These are phyloP conservation scores for Ophiocordyceps camponoti-floridani DNA, from an alignment of 2,329 filamentous ascomycete genomes.

Conservation along the genomic window DNA sequence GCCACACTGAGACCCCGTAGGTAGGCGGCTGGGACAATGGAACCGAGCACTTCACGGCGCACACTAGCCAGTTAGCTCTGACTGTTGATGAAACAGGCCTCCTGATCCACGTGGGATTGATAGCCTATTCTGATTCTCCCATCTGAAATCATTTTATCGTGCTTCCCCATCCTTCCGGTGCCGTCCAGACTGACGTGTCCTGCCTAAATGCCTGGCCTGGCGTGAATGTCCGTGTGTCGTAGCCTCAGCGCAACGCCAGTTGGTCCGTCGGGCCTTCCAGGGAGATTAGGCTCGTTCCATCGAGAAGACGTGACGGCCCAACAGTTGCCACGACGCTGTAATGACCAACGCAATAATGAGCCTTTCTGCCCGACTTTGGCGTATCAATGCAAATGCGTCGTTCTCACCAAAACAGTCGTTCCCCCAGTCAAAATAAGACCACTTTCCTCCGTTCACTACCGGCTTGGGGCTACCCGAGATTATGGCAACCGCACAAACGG, in stretches of 20 bases:
- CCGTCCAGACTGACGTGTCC: background rate
- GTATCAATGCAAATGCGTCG: background rate
- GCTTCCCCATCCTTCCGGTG: background rate
- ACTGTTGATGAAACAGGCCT: background rate
- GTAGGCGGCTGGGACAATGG: background rate
- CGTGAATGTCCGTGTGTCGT: background rate
- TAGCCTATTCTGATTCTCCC: background rate
- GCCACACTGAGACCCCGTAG: background rate
- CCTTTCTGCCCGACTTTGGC: no score
- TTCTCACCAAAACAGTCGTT: background rate
- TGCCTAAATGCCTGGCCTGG: background rate
- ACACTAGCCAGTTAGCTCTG: background rate
- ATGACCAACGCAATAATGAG: background rate
- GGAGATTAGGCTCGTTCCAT: background rate
- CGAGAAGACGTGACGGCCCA: background rate
- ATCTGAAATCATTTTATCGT: background rate
- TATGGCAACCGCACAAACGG: background rate
- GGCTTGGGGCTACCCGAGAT: background rate
- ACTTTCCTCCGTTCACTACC: background rate
- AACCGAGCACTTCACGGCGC: background rate
- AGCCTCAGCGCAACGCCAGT: background rate
- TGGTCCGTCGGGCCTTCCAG: background rate
- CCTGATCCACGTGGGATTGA: background rate
- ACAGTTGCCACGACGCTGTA: background rate
- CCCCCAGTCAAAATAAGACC: background rate